Percentiles rank a stretch among this genome's conserved stretches.
These are phyloP conservation scores for Zygnema circumcarinatum DNA, from an alignment of 139 green algal species.

Conservation along the genomic window DNA sequence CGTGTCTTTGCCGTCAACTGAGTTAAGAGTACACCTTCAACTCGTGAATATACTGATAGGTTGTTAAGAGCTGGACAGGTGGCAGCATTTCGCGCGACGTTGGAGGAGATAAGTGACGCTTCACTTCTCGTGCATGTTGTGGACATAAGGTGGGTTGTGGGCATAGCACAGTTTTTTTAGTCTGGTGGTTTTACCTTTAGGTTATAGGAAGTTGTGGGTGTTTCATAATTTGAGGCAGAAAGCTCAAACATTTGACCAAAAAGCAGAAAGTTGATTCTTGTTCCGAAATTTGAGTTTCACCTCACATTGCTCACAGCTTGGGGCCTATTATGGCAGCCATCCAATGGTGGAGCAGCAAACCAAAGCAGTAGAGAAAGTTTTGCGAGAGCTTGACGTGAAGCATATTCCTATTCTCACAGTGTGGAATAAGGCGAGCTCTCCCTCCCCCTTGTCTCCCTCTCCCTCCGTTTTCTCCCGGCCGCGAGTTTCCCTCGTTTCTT, in stretches of 20 bases:
- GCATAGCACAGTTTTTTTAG: neutral
- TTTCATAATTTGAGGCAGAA: neutral
- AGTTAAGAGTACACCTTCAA: no score
- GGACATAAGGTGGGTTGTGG: constrained; percentile 77
- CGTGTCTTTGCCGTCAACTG: no score
- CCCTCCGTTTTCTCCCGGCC: no score
- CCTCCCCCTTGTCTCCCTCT: no score
- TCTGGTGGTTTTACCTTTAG: neutral
- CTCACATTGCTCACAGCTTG: no score
- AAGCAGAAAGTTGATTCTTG: no score
- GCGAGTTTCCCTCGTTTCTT: neutral
- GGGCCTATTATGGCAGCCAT: constrained; percentile 24
- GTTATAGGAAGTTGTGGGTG: neutral
- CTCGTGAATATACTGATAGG: neutral
- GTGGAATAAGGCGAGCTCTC: constrained; percentile 97
- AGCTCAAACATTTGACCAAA: no score
- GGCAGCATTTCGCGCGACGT: constrained; percentile 78
- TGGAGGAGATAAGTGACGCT: constrained; percentile 92
- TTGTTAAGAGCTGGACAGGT: constrained; percentile 40
- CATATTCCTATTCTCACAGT: constrained; percentile 78
- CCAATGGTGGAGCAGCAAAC: constrained; percentile 38
- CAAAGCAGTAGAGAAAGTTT: constrained; percentile 11
- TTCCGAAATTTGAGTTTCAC: no score
- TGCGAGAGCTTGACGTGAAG: constrained; percentile 66
- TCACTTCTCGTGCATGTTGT: constrained; percentile 91